phyloP scores from a whole-genome alignment of 2,329 filamentous ascomycete genomes.

The Aplosporella prunicola region DNA sequence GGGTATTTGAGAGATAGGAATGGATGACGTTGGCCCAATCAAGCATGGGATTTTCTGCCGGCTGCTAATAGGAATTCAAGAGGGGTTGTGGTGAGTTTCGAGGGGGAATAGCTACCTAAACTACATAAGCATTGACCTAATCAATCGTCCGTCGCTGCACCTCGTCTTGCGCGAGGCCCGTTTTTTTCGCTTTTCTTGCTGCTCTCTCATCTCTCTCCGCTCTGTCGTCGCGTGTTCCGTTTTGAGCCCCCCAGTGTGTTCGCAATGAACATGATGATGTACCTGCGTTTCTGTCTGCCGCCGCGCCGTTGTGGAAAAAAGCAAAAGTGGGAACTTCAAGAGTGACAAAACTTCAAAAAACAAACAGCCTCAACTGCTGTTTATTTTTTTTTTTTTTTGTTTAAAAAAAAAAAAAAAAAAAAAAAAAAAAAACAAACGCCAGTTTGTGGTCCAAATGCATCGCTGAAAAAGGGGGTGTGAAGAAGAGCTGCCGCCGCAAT shows the following conservation, averaged over 20 bases:
- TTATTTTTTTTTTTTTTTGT: neutral
- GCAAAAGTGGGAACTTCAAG: neutral
- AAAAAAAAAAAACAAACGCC: conserved; percentile 6
- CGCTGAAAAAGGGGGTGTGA: conserved; percentile 4
- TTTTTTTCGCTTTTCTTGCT: conserved; percentile 7
- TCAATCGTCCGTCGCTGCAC: conserved; percentile 3
- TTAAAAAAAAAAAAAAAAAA: neutral
- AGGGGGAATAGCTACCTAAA: conserved; percentile 10
- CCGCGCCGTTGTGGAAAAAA: neutral
- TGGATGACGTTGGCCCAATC: too few species aligned
- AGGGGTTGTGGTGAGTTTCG: neutral
- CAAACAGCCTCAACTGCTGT: too few species aligned
- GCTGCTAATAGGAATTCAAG: neutral
- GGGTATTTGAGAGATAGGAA: neutral
- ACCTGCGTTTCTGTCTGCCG: too few species aligned
- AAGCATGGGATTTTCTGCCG: too few species aligned
- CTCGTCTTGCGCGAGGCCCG: neutral
- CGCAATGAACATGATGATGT: too few species aligned
- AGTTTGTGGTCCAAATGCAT: conserved; percentile 8
- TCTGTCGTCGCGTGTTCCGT: too few species aligned
- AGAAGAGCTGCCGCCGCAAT: neutral
- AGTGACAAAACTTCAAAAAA: neutral
- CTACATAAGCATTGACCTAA: conserved; percentile 6
- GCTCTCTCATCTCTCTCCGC: conserved; percentile 4
- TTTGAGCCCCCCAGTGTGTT: too few species aligned